Conservation (phyloP, 306 rosid species). For the Hippophae gyantsensis region DNA sequence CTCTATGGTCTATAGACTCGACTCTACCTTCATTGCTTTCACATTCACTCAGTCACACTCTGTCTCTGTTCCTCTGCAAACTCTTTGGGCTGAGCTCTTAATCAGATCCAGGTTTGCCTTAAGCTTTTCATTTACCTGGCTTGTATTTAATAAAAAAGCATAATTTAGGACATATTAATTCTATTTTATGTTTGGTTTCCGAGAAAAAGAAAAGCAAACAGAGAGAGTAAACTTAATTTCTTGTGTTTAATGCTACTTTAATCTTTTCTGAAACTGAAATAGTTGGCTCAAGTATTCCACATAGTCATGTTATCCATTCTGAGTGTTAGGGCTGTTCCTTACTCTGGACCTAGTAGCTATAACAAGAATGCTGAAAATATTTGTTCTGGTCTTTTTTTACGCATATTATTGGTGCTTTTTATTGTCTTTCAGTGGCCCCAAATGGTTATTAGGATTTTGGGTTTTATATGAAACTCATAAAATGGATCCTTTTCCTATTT, state of each 20-base stretch:
- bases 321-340: constrained; percentile 1
- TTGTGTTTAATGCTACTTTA: constrained; percentile 3
- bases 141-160: constrained; percentile 2
- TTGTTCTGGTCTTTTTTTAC: constrained; percentile 3
- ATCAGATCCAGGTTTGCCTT: constrained; percentile 66
- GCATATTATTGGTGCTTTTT: not conserved
- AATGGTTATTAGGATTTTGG: not conserved
- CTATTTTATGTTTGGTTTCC: constrained; percentile 5
- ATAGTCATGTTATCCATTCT: not conserved
- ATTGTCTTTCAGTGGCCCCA: not conserved
- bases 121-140: constrained; percentile 7
- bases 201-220: not conserved
- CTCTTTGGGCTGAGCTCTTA: not conserved
- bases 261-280: not conserved
- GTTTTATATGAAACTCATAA: not conserved
- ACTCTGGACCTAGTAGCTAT: constrained; percentile 2
- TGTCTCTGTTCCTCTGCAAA: not conserved
- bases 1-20: too few relatives aligned
- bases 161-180: constrained; percentile 15
- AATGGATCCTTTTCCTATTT: not conserved
- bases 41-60: constrained; percentile 12
- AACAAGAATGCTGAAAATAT: constrained; percentile 6
- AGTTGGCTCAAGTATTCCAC: not conserved
- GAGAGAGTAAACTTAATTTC: not conserved
- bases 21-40: not conserved